Base-by-base conservation (phyloP, 2,329 filamentous ascomycete genomes). In the Fusarium algeriense region DNA sequence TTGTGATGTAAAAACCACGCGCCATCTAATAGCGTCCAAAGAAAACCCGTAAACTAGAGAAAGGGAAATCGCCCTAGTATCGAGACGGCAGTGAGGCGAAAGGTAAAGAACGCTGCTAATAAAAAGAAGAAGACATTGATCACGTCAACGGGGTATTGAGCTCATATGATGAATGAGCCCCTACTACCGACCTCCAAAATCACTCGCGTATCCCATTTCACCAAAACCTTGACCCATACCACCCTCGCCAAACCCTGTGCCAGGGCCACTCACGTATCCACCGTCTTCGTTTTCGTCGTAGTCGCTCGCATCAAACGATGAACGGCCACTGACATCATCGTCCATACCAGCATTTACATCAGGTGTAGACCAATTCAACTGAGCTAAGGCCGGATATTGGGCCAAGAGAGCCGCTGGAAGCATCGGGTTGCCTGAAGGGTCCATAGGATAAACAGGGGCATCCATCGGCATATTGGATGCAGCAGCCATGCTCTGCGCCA, bases 381-480 rank as follows among this genome's bases (percentile, higher is more conserved):
- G 92, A 28, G 95, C 94, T n/a, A 99, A 84, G 7, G 94, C 95
- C 15, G 96, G 96, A 80, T 98, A 98, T 78, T 98, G 96, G 20
- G 93, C 92, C 41, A 98, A 84, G 53, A 99, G 84, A 3, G 95
- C 95, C 7, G 93, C 93, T 3, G 96, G 96, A n/a, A 98, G 86
- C 40, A 88, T 85, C 78, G 92, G 93, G 64, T 87, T 85, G 57
- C 86, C 86, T 56, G 82, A 82, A 6, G 86, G 77, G 73, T 90
- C 88, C 74, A 90, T 85, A 2, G 82, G 88, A 80, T 85, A 90
- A 23, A 71, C 38, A 65, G 87, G 86, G 44, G 88, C 83, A 45
- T 91, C 89, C 77, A 92, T 85, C 56, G 87, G 86, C 73, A 91
- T 86, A 17, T 65, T 72, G 15, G 81, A 89, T 85, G 69, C 86